Conservation (phyloP, 164 flowering plant genomes). For the Vitis labrusca region DNA sequence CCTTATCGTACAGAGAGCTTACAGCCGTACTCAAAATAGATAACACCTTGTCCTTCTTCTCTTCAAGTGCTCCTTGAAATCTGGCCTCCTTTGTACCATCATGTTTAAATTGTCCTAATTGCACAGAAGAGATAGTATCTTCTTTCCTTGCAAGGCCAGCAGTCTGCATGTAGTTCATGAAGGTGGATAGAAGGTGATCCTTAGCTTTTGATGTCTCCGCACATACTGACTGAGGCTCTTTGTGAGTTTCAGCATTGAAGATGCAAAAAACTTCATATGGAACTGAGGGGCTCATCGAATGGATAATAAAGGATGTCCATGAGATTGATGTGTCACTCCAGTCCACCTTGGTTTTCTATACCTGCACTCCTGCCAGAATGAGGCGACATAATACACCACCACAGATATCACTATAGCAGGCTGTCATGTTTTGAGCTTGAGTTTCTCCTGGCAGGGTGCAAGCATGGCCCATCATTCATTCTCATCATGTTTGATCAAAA, state of each 20-base stretch:
- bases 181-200: slow-evolving; percentile 68
- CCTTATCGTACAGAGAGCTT: slow-evolving; percentile 55
- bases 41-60: slow-evolving; percentile 61
- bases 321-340: slow-evolving; percentile 16
- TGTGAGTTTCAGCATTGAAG: background rate
- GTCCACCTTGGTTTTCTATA: slow-evolving; percentile 48
- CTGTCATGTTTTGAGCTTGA: slow-evolving; percentile 9
- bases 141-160: slow-evolving; percentile 57
- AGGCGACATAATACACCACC: slow-evolving; percentile 5
- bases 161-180: slow-evolving; percentile 61
- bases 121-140: slow-evolving; percentile 25
- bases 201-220: slow-evolving; percentile 47
- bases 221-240: too few relatives aligned
- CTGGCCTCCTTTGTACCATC: slow-evolving; percentile 35
- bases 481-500: too few relatives aligned
- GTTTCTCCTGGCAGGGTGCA: slow-evolving; percentile 65
- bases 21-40: slow-evolving; percentile 51
- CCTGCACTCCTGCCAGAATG: slow-evolving; percentile 73
- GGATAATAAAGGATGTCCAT: slow-evolving; percentile 3
- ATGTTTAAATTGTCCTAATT: slow-evolving; percentile 25
- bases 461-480: slow-evolving; percentile 72
- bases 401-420: background rate
- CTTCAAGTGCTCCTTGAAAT: slow-evolving; percentile 40
- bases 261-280: slow-evolving; percentile 34
- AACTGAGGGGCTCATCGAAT: slow-evolving; percentile 33